Conservation (phyloP, 2,329 filamentous ascomycete genomes). For the Myriosclerotinia scirpicola region DNA sequence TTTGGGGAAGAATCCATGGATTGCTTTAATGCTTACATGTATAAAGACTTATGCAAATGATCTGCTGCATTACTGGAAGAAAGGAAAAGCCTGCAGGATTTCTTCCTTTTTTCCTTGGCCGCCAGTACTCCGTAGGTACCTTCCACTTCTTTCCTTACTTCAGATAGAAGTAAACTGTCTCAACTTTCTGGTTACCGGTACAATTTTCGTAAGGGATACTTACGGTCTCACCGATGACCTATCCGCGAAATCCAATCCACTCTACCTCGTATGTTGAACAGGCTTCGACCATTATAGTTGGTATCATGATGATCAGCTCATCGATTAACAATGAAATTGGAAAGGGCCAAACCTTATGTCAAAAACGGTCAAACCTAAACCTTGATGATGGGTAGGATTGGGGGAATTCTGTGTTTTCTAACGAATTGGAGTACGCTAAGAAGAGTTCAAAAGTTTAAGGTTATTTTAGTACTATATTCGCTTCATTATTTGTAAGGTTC, state of each 20-base stretch:
- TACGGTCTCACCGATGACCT: background rate
- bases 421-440: too few species aligned
- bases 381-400: too few species aligned
- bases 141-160: background rate
- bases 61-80: background rate
- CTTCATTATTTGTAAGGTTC: too few species aligned
- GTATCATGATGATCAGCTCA: background rate
- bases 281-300: slow-evolving; percentile 4
- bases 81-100: background rate
- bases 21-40: background rate
- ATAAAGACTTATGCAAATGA: slow-evolving; percentile 9
- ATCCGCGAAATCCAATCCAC: slow-evolving; percentile 1
- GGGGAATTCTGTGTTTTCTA: too few species aligned
- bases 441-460: too few species aligned
- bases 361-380: background rate
- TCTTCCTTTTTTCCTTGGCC: background rate
- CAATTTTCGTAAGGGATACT: background rate
- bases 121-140: background rate
- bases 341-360: slow-evolving; percentile 7
- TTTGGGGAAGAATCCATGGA: background rate
- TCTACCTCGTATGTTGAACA: slow-evolving; percentile 9
- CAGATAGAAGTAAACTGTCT: background rate
- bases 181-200: background rate
- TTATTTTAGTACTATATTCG: too few species aligned
- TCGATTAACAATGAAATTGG: slow-evolving; percentile 8